Percentiles rank a stretch among this genome's conserved stretches.
phyloP scores from a whole-genome alignment of 1,284 basidiomycete species.

The Sporisorium graminicola region DNA sequence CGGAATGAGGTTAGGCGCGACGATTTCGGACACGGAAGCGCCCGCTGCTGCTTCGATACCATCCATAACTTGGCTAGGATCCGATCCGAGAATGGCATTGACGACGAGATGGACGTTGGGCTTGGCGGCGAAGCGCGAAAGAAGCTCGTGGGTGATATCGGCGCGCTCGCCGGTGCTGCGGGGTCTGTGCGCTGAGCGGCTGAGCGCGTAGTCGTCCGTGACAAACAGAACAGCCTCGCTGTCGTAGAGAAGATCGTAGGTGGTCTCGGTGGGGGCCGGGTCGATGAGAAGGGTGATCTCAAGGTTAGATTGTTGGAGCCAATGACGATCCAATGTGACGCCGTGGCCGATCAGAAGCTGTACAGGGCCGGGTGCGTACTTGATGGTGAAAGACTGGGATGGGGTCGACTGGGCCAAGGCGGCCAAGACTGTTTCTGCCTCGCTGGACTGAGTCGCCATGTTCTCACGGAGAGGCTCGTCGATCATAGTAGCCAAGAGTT shows the following conservation, averaged over 20 bases:
- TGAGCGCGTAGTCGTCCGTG: slow-evolving; percentile 46
- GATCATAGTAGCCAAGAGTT: slow-evolving; percentile 38
- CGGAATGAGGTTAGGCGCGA: slow-evolving; percentile 19
- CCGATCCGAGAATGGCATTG: slow-evolving; percentile 32
- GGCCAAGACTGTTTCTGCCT: slow-evolving; percentile 13
- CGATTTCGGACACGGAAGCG: slow-evolving; percentile 23
- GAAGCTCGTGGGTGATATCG: slow-evolving; percentile 27
- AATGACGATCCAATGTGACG: slow-evolving; percentile 37
- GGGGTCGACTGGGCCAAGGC: background rate
- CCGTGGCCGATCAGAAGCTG: slow-evolving; percentile 2
- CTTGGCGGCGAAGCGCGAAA: slow-evolving; percentile 48
- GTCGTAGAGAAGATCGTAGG: slow-evolving; percentile 45
- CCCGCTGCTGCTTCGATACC: slow-evolving; percentile 35
- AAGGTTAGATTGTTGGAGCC: slow-evolving; percentile 47
- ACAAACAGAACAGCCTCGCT: slow-evolving; percentile 51
- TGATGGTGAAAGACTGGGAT: slow-evolving; percentile 28
- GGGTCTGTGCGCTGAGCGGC: slow-evolving; percentile 20
- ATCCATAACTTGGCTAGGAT: slow-evolving; percentile 10
- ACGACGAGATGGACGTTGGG: slow-evolving; percentile 47
- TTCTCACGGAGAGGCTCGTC: slow-evolving; percentile 55
- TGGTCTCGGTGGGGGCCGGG: slow-evolving; percentile 9
- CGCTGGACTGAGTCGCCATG: slow-evolving; percentile 5
- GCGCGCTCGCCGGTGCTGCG: slow-evolving; percentile 12
- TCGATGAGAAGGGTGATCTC: slow-evolving; percentile 44
- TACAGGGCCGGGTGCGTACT: slow-evolving; percentile 24